Evolutionary conservation across 75 land plant species (phyloP).

Genomic region (Pinus taeda): DNA sequence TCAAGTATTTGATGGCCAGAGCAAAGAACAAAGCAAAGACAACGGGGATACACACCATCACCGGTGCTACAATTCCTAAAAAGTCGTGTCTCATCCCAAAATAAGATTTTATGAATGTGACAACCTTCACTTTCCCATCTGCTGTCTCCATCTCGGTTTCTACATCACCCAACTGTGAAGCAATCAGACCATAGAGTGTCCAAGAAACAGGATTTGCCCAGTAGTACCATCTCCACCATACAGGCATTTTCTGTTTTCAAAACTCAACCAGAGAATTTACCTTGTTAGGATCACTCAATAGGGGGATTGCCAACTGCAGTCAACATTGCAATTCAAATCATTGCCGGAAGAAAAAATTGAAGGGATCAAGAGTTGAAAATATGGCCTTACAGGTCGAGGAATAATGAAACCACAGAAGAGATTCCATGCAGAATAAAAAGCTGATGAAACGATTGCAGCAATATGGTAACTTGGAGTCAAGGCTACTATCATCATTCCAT

Average conservation of each 20-base stretch:
- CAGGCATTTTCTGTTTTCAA: constrained; percentile 25
- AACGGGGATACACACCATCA: constrained; percentile 13
- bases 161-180: constrained; percentile 40
- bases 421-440: constrained; percentile 73
- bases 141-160: constrained; percentile 14
- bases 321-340: no score
- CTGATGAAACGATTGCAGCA: constrained; percentile 69
- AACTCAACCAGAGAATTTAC: no score
- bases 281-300: no score
- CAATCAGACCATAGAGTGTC: constrained; percentile 34
- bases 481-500: constrained; percentile 88
- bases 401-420: constrained; percentile 83
- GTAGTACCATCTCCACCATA: constrained; percentile 45
- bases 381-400: constrained; percentile 47
- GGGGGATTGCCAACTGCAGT: no score
- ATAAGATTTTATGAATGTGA: constrained; percentile 15
- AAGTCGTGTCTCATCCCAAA: constrained; percentile 33
- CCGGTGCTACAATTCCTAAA: constrained; percentile 21
- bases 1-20: constrained; percentile 23
- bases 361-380: no score
- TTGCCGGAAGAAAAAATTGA: no score
- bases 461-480: constrained; percentile 77
- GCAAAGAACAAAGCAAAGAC: constrained; percentile 21
- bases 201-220: constrained; percentile 30
- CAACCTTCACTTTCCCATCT: constrained; percentile 15